Percentiles rank a stretch among this genome's conserved stretches.
Evolutionary conservation across 176 grass and related monocot genomes (phyloP).

Genomic region (Lolium multiflorum): DNA sequence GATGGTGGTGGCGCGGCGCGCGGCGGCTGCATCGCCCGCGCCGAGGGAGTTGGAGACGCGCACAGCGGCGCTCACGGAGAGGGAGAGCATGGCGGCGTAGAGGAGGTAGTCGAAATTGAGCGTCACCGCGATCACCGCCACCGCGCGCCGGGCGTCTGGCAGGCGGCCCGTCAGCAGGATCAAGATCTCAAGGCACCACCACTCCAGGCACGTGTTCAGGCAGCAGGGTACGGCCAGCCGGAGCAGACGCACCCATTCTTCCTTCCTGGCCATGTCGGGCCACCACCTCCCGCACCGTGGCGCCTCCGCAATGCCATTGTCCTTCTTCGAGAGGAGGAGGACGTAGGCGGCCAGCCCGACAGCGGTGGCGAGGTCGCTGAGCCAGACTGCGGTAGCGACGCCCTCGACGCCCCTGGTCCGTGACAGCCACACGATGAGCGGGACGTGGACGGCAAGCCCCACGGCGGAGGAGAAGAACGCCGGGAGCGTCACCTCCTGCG

Average conservation of each 20-base stretch:
- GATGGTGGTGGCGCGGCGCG: constrained; percentile 51
- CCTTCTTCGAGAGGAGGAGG: no score
- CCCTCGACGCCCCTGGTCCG: constrained; percentile 58
- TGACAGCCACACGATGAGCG: constrained; percentile 60
- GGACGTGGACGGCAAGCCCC: constrained; percentile 69
- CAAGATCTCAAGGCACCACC: constrained; percentile 98
- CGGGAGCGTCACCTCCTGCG: constrained; percentile 82
- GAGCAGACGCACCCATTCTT: no score
- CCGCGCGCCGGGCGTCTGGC: constrained; percentile 55
- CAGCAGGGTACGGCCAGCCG: no score
- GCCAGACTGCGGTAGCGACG: constrained; percentile 67
- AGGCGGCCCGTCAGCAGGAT: constrained; percentile 81
- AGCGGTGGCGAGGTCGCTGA: not conserved
- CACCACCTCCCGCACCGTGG: not conserved
- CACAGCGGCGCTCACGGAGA: constrained; percentile 77
- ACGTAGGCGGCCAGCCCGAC: no score
- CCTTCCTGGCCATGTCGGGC: no score
- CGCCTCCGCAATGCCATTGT: not conserved
- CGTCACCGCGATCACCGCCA: constrained; percentile 57
- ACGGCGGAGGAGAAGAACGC: constrained; percentile 58
- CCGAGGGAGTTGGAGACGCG: constrained; percentile 93
- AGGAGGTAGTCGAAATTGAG: constrained; percentile 98
- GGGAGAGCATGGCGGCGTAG: constrained; percentile 73
- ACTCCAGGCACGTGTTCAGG: constrained; percentile 57
- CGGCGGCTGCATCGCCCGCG: constrained; percentile 46